These are phyloP conservation scores for Leptographium radiaticola DNA, from an alignment of 2,329 filamentous ascomycete species.

Conservation along the genomic window DNA sequence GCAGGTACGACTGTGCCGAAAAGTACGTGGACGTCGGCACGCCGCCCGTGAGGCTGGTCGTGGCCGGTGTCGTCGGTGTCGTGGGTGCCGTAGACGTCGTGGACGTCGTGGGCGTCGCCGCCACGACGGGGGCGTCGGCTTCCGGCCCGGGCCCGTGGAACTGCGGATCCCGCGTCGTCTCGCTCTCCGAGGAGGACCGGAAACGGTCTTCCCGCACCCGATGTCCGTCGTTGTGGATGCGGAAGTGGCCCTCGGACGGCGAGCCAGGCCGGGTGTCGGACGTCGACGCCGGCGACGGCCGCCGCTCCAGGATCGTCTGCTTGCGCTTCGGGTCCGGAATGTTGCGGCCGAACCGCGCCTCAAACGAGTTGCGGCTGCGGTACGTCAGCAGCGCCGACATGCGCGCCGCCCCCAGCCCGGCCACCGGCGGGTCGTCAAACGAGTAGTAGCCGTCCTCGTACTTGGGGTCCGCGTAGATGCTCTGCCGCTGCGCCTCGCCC, in stretches of 20 bases:
- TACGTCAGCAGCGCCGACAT: constrained; percentile 97
- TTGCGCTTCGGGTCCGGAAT: constrained; percentile 72
- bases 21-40: constrained; percentile 74
- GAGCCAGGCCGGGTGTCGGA: constrained; percentile 2
- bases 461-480: constrained; percentile 96
- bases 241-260: constrained; percentile 60
- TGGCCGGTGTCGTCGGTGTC: constrained; percentile 1
- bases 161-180: constrained; percentile 10
- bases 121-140: not conserved
- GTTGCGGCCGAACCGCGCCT: constrained; percentile 87
- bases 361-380: constrained; percentile 91
- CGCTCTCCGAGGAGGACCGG: constrained; percentile 12
- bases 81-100: constrained; percentile 28
- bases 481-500: constrained; percentile 79
- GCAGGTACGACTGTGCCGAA: constrained; percentile 91
- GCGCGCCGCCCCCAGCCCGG: constrained; percentile 82
- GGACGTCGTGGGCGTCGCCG: constrained; percentile 11
- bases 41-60: constrained; percentile 33
- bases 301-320: constrained; percentile 65
- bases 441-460: constrained; percentile 95
- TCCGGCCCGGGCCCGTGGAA: constrained; percentile 11
- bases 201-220: constrained; percentile 44
- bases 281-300: constrained; percentile 31
- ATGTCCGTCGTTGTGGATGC: constrained; percentile 75
- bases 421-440: constrained; percentile 72